Base-by-base conservation (phyloP, 768 basidiomycete species). In the Boletus tylopilopsis region DNA sequence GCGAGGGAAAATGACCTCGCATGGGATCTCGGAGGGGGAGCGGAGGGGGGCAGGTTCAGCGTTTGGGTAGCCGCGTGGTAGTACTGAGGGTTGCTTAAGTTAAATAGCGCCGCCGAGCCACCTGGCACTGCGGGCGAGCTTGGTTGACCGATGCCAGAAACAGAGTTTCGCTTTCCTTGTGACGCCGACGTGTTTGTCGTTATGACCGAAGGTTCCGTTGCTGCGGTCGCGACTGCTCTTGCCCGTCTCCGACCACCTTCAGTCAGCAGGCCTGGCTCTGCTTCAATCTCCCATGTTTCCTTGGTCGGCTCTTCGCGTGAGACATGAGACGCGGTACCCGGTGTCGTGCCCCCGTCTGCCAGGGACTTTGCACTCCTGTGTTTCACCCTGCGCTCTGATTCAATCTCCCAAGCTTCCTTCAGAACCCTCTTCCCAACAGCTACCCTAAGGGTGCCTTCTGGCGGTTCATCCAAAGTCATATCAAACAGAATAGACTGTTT, bases 201-300 rank as follows among this genome's bases (percentile, higher is more conserved):
- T 10, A 64, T 54, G 5, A 64, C 59, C 2, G 62, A 51, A 6
- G 65, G 60, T 42, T 61, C 65, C n/a, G 76, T 74, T 16, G 78
- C 79, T 6, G 71, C 72, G 0, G 42, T 56, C 0, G 53, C 61
- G 1, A 45, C 53, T 13, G 82, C 84, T 50, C 82, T 71, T 19
- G 82, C 81, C 18, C 85, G 76, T 30, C 87, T 71, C 56, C 76
- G 79, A 16, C 82, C 86, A 18, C 86, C 89, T 57, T 90, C 90
- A 0, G 87, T 87, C 25, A 85, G 61, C 41, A 90, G 62, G 1
- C 86, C 87, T 51, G 82, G 82, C 59, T 90, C 87, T 1, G 84
- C 85, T 51, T 88, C 87, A 25, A 86, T 74, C 56, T 90, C 89
- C 87, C 87, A 90, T n/a, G 74, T 63, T 59, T 90, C 89, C 59